Percentiles rank a stretch among this genome's conserved stretches.
phyloP scores from a whole-genome alignment of 768 basidiomycete species.

The Termitomyces sp. region DNA sequence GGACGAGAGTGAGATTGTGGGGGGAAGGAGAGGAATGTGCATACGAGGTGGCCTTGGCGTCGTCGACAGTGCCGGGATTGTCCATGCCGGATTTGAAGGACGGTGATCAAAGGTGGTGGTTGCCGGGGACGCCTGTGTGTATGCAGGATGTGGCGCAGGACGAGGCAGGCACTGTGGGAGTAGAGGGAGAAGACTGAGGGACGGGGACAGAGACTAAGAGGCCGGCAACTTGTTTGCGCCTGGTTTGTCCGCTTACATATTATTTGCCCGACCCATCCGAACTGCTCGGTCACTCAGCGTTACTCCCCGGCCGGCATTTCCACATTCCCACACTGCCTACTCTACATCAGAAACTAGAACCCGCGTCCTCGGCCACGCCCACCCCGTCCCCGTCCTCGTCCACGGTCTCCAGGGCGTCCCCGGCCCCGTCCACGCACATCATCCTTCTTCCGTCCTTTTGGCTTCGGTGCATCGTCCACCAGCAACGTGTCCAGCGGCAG shows the following conservation, averaged over 20 bases:
- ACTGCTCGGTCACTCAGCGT: slow-evolving; percentile 15
- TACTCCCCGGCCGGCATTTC: slow-evolving; percentile 1
- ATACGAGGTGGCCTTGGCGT: slow-evolving; percentile 28
- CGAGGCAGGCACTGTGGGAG: background rate
- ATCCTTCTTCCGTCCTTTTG: slow-evolving; percentile 89
- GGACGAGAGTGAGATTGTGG: slow-evolving; percentile 1
- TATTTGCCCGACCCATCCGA: slow-evolving; percentile 21
- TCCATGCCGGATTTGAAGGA: slow-evolving; percentile 40
- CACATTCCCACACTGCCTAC: background rate
- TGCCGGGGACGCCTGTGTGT: slow-evolving; percentile 4
- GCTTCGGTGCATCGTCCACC: slow-evolving; percentile 96
- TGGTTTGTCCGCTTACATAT: slow-evolving; percentile 27
- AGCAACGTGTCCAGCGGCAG: slow-evolving; percentile 94
- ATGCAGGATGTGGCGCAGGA: background rate
- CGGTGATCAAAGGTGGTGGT: slow-evolving; percentile 32
- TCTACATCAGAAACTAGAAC: slow-evolving; percentile 13
- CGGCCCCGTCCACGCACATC: slow-evolving; percentile 63
- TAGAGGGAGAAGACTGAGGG: slow-evolving; percentile 10
- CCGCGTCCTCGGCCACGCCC: slow-evolving; percentile 29
- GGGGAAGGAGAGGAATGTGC: slow-evolving; percentile 6
- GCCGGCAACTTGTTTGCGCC: slow-evolving; percentile 29
- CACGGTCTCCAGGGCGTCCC: slow-evolving; percentile 45
- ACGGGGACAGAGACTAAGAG: slow-evolving; percentile 7
- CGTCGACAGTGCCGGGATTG: slow-evolving; percentile 24
- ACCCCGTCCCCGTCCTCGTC: slow-evolving; percentile 48